Base-by-base conservation (phyloP, 2,329 filamentous ascomycete species). In the Alternaria ethzedia region DNA sequence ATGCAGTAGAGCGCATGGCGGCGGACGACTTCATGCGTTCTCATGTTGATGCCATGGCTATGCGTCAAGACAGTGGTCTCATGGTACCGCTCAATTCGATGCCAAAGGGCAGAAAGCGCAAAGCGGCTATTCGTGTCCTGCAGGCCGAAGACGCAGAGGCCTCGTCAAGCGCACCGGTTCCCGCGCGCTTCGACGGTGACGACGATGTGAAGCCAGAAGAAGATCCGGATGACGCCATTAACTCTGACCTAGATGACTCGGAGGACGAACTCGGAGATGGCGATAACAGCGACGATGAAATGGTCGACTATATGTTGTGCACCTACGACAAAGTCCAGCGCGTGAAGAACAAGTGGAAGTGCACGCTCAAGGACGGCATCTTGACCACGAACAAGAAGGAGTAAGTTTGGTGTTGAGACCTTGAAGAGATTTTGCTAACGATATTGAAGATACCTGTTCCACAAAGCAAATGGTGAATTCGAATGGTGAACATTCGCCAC, bases 311-410 rank as follows among this genome's bases (percentile, higher is more conserved):
- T 78, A 98, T 99, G 92, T 89, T 99, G 44, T 99, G 96, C 84
- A 97, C 97, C 79, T 99, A 99, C 79, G 96, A 99, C 84, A 99
- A 99, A 84, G 96, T 99, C 10, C 95, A 98, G 82, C 88, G 96
- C 51, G 96, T 98, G 75, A 99, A 99, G 89, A 99, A 98, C 84
- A 99, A 78, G 75, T 83, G 91, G 91, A 99, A 99, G 91, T 99
- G 96, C 82, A 94, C 93, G 1, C 89, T 99, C 68, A 98, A 98
- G 84, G 96, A 99, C 75, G 96, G 96, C 20, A 92, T 99, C 17
- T 86, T 99, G 70, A 97, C 92, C 47, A 93, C 97, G 41, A 94
- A 95, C 70, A 93, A 93, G 71, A 97, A 93, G 82, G 96, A 99
- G 86, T 91, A 81, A 80, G 87, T 85, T 36, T 26, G 12, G 13